phyloP scores from a whole-genome alignment of 768 basidiomycete genomes.

The Russula ochroleuca region DNA sequence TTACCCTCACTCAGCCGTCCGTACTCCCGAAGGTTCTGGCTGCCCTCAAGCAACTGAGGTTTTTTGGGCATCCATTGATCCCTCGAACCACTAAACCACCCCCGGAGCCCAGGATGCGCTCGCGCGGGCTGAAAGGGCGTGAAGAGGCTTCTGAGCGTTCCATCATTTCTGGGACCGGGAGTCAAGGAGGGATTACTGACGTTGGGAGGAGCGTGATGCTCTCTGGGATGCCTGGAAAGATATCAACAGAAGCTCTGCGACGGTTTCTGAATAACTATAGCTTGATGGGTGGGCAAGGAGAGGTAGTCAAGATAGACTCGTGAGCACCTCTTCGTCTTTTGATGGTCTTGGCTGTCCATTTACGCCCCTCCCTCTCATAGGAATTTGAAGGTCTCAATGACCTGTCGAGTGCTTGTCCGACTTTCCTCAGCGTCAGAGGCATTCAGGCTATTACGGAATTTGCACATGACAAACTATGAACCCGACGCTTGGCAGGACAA shows the following conservation, averaged over 20 bases:
- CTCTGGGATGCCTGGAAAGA: conserved; percentile 56
- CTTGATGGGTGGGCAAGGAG: conserved; percentile 43
- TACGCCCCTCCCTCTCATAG: neutral
- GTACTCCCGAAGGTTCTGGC: conserved; percentile 41
- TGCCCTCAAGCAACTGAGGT: conserved; percentile 41
- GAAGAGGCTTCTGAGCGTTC: conserved; percentile 39
- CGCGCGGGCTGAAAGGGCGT: conserved; percentile 42
- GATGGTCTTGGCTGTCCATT: conserved; percentile 4
- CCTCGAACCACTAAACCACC: conserved; percentile 35
- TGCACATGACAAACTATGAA: conserved; percentile 55
- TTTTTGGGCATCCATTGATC: conserved; percentile 44
- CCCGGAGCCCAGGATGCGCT: conserved; percentile 24
- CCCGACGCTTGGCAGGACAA: conserved; percentile 37
- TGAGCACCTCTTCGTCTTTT: conserved; percentile 35
- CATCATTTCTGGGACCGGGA: conserved; percentile 42
- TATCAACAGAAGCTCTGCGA: conserved; percentile 37
- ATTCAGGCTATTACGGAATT: conserved; percentile 55
- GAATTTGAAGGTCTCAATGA: conserved; percentile 36
- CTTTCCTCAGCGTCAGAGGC: conserved; percentile 60
- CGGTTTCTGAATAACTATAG: conserved; percentile 43
- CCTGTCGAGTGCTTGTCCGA: conserved; percentile 53
- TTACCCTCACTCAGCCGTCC: conserved; percentile 50
- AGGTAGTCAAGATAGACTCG: conserved; percentile 49
- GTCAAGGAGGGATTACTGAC: conserved; percentile 48
- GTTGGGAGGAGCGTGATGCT: conserved; percentile 54